Base-by-base conservation (phyloP, 306 rosid genomes). In the Quercus alba region DNA sequence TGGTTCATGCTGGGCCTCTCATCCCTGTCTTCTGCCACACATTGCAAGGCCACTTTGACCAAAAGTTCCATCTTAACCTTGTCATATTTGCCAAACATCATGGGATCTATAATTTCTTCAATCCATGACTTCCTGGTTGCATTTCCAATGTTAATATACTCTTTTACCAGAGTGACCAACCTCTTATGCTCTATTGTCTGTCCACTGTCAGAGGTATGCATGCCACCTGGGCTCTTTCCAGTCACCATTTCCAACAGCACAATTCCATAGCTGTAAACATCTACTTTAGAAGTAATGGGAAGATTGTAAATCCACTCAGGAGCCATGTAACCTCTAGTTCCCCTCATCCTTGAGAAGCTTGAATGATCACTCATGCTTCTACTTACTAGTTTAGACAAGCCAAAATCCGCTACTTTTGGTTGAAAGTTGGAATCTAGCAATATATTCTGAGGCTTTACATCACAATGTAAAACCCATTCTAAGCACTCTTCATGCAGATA, bases 261-360 rank as follows among this genome's bases (percentile, higher is more conserved):
- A 46, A 46, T 46, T 11, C 52, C 52, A 11, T 46, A 46, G 14
- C 15, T 46, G 52, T 46, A 46, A 2, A 84, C 87, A 62, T 84
- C 85, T 46, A 77, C 85, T 73, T 84, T 81, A 44, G 87, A 77
- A n/a, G 85, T 81, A 5, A 84, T 81, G 12, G 85, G 72, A 46
- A 70, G 70, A 56, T 80, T 84, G 13, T 61, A 67, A 6, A 81
- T 63, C 85, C 82, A 84, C 70, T 84, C 87, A 0, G 85, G 87
- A 25, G 87, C 85, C 72, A 84, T 81, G 55, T 76, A 81, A 4
- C 87, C 85, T 77, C 82, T 84, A 3, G 83, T 83, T 63, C 86
- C 83, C 70, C 86, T 28, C 10, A 75, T 79, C 46, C 72, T 75
- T 1, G 86, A 79, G 63, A 84, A 84, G 23, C 58, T 59, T 10